Evolutionary conservation across 164 flowering plant genomes (phyloP), one percentile per base, ranked within the genome.

Genomic region (Aristolochia contorta): DNA sequence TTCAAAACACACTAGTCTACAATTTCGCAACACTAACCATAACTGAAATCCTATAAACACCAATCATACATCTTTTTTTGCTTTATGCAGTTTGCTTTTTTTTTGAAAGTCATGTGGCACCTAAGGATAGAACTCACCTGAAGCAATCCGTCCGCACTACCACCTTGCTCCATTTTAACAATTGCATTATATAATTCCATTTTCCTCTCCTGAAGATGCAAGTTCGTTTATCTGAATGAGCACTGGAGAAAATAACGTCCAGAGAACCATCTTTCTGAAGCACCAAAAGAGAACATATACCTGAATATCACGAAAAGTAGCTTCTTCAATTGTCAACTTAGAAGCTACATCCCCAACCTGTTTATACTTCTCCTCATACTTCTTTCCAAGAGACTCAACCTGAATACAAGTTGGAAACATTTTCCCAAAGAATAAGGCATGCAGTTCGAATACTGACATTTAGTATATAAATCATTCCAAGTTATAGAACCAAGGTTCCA

Each of bases 341-440:
- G 95, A 85, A 51, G 91, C 85, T 65, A 87, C 56, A 70, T 89
- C 97, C 52, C 90, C 93, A 65, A 82, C 90, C 67, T 89, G 91
- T 74, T 84, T 92, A 77, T 86, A 89, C 69, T 83, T 92, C 75
- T 92, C 98, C 65, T 92, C 97, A 77, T 89, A 92, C 71, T 90
- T 93, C 77, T 87, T 93, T n/a, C 66, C 76, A 50, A 86, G 74
- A 47, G 74, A 62, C 71, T 89, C 97, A 16, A 80, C 91, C 98
- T 93, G 77, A 62, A 72, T 62, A 32, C 20, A 30, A 32, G 51
- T 32, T 4, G 3, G 21, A 15, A 15, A 22, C 22, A 18, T 16
- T 20, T 24, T 37, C 7, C 43, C 43, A 37, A 37, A 37, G 43
- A 37, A 8, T 37, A 37, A 37, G 43, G 43, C 10, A 37, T 32